Conservation (phyloP, 768 basidiomycete species). For the Amanita muscaria region DNA sequence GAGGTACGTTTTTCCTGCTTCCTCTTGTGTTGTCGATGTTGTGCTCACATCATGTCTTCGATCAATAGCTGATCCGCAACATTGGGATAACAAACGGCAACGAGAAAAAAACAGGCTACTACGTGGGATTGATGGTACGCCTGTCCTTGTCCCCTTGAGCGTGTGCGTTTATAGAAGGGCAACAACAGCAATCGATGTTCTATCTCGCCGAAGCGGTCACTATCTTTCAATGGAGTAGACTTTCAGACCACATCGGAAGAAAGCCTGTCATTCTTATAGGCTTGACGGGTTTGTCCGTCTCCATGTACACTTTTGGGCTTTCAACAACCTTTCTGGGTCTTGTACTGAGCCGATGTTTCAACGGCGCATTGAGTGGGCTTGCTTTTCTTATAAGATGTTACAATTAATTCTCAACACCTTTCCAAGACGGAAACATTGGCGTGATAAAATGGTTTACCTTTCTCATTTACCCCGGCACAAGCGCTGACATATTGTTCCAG, state of each 20-base stretch:
- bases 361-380: slow-evolving; percentile 63
- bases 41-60: neutral
- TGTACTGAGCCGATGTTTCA: slow-evolving; percentile 54
- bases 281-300: slow-evolving; percentile 50
- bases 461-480: neutral
- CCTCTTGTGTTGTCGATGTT: neutral
- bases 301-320: slow-evolving; percentile 70
- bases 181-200: slow-evolving; percentile 61
- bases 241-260: slow-evolving; percentile 65
- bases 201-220: slow-evolving; percentile 66
- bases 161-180: neutral
- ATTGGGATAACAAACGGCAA: too few species aligned
- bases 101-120: slow-evolving; percentile 64
- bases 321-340: slow-evolving; percentile 61
- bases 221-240: slow-evolving; percentile 64
- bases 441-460: slow-evolving; percentile 46
- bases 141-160: neutral
- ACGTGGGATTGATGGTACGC: slow-evolving; percentile 62
- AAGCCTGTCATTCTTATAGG: slow-evolving; percentile 68
- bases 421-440: slow-evolving; percentile 48
- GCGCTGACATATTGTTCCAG: slow-evolving; percentile 21
- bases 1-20: slow-evolving; percentile 48
- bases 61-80: slow-evolving; percentile 49
- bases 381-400: slow-evolving; percentile 1
- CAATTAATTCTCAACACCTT: neutral